Evolutionary conservation across 1,284 basidiomycete species (phyloP), one percentile per base, ranked within the genome.

Genomic region (Quambalaria eucalypti): DNA sequence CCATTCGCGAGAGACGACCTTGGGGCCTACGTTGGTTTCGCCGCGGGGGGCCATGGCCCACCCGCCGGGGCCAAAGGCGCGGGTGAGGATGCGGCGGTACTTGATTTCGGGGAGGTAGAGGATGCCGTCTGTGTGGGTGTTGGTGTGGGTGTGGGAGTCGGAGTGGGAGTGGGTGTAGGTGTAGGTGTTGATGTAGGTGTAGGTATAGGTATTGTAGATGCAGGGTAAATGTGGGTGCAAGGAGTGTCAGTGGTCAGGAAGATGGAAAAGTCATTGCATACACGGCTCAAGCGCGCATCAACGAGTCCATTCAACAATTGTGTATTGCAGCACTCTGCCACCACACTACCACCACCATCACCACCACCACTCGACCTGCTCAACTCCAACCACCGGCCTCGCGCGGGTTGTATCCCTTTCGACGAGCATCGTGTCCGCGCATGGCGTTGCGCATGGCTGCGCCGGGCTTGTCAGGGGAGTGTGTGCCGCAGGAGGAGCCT

Each of bases 31-130:
- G 67, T 90, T 88, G 9, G 89, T 91, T 77, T 92, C 89, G 48
- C 87, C 86, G 23, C 93, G 83, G 2, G 93, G 93, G 12, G 91
- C 93, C 54, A 97, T 82, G 19, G 93, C 93, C 93, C 93, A 97
- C 2, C 87, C 92, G 12, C 93, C 93, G 5, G 93, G 93, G 8
- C 93, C 93, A 69, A 98, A 97, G 0, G 93, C 90, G 61, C 81
- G 84, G 80, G 97, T 97, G 46, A 97, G 78, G 36, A 91, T 86
- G 14, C 93, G 83, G 26, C 93, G 83, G 74, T 97, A 98, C 77
- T 97, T 95, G 76, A 97, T 98, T 76, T 97, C 93, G 25, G 93
- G 93, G 9, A 98, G 84, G 78, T 96, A 98, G 28, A 97, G 79
- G 30, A 98, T 80, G 2, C 93, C 93, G 66, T 97, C 93, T 90